Evolutionary conservation across 1,139 yeast species (phyloP).

Genomic region (Spathaspora sp.): DNA sequence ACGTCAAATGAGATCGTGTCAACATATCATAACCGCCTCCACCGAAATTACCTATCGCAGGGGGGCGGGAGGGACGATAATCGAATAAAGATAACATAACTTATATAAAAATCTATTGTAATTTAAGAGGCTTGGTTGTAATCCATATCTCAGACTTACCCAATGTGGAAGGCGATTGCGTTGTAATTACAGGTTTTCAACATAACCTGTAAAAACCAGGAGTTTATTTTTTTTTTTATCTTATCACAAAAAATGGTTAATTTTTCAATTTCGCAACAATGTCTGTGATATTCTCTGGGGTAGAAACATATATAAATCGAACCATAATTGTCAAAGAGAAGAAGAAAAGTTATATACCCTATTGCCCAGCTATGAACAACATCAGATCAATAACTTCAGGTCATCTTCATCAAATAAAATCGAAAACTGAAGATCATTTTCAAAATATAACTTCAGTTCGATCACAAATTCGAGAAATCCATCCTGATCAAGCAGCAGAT

Average conservation of each 20-base stretch:
- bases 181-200: background rate
- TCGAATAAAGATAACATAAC: background rate
- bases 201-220: background rate
- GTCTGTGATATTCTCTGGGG: background rate
- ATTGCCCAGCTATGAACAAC: slow-evolving; percentile 7
- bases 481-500: slow-evolving; percentile 24
- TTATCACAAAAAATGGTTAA: background rate
- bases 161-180: slow-evolving; percentile 3
- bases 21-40: background rate
- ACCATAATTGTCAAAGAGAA: background rate
- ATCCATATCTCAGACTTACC: background rate
- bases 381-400: slow-evolving; percentile 21
- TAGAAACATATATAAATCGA: background rate
- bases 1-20: background rate
- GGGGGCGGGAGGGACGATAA: too few species aligned
- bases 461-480: slow-evolving; percentile 28
- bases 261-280: background rate
- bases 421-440: slow-evolving; percentile 23
- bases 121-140: background rate
- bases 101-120: background rate
- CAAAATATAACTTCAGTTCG: slow-evolving; percentile 23
- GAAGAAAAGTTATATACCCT: background rate
- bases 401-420: slow-evolving; percentile 14
- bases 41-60: background rate
- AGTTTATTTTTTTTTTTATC: background rate